Conservation (phyloP, 202 grass and related monocot genomes). For the Bolboschoenoplectus hybrid region DNA sequence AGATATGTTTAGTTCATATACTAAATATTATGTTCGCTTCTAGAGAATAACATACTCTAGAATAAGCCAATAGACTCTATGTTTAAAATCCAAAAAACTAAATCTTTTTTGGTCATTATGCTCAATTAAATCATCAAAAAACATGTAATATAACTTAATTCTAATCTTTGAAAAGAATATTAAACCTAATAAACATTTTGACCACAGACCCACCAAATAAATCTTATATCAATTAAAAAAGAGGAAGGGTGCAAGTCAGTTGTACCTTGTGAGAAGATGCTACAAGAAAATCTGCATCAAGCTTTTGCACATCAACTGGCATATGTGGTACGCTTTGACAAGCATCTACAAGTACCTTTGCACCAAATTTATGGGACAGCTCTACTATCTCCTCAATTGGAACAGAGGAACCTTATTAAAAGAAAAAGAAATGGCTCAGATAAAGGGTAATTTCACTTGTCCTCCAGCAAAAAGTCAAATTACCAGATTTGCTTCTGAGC, state of each 20-base stretch:
- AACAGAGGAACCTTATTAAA: conserved; percentile 70
- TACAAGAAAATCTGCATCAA: conserved; percentile 90
- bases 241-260: not conserved
- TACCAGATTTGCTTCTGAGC: not conserved
- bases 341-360: conserved; percentile 95
- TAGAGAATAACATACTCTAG: conserved; percentile 29
- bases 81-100: not conserved
- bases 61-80: not conserved
- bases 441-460: not conserved
- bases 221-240: not conserved
- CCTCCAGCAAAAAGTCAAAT: not conserved
- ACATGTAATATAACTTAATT: not conserved
- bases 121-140: not conserved
- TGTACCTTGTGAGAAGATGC: conserved; percentile 96
- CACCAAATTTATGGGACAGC: conserved; percentile 71
- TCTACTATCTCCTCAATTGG: conserved; percentile 81
- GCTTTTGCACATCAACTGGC: conserved; percentile 89
- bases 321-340: conserved; percentile 94
- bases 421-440: conserved; percentile 27
- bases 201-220: not conserved
- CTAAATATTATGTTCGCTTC: conserved; percentile 33
- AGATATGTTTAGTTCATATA: conserved; percentile 60
- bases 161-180: not conserved
- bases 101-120: not conserved
- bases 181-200: not conserved